phyloP scores from a whole-genome alignment of 2,329 filamentous ascomycete species.

The Periconia sp. region DNA sequence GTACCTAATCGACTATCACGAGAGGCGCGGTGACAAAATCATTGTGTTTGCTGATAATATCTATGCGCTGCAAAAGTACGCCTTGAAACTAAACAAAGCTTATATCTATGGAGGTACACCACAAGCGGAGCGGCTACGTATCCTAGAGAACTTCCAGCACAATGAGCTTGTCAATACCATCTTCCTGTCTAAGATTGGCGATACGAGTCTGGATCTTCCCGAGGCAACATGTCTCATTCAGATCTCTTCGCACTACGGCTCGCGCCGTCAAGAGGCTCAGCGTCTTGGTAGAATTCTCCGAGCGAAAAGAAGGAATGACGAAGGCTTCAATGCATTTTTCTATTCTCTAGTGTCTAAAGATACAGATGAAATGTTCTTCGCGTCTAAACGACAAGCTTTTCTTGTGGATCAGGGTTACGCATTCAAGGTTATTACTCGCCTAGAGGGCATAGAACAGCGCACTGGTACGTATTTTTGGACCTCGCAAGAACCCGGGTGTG shows the following conservation, averaged over 20 bases:
- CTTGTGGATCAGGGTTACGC: conserved; percentile 97
- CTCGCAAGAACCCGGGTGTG: conserved; percentile 75
- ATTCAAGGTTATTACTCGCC: conserved; percentile 97
- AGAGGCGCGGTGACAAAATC: conserved; percentile 92
- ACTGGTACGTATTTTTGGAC: conserved; percentile 81
- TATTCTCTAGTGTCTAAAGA: conserved; percentile 98
- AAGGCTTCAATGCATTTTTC: conserved; percentile 99
- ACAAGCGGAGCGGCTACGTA: conserved; percentile 82
- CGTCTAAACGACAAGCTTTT: conserved; percentile 94
- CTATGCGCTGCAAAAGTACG: conserved; percentile 86
- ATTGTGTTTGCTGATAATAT: conserved; percentile 99
- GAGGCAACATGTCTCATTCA: conserved; percentile 97
- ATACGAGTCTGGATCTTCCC: conserved; percentile 95
- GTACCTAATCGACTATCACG: conserved; percentile 98
- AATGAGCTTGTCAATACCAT: conserved; percentile 90
- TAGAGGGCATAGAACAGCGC: conserved; percentile 87
- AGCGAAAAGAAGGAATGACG: conserved; percentile 94
- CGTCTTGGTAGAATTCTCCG: conserved; percentile 89
- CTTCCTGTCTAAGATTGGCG: conserved; percentile 96
- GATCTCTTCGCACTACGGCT: conserved; percentile 97
- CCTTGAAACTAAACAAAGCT: conserved; percentile 80
- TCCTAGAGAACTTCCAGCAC: conserved; percentile 94
- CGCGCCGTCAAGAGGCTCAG: conserved; percentile 94
- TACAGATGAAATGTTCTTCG: conserved; percentile 97
- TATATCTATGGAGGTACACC: conserved; percentile 91